Conservation (phyloP, 2,329 filamentous ascomycete genomes). For the Alternaria conjuncta region DNA sequence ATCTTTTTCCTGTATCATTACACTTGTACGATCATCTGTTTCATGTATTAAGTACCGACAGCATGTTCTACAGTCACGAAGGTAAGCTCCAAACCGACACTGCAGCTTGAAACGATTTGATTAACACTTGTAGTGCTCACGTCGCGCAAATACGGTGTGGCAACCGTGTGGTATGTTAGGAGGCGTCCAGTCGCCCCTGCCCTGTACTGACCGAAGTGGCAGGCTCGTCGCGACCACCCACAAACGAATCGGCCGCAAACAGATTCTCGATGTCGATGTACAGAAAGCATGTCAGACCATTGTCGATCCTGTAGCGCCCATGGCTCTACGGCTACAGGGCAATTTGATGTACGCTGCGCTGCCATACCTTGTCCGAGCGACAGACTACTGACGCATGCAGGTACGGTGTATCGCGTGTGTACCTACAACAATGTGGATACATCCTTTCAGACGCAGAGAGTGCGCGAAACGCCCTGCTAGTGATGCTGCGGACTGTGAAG, state of each 20-base stretch:
- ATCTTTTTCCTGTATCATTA: slow-evolving; percentile 3
- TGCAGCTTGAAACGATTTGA: not conserved
- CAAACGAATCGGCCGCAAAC: slow-evolving; percentile 80
- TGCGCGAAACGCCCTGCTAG: slow-evolving; percentile 74
- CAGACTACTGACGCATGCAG: slow-evolving; percentile 28
- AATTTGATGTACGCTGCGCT: slow-evolving; percentile 71
- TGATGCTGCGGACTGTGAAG: slow-evolving; percentile 66
- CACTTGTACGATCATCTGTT: not conserved
- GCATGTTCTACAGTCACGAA: slow-evolving; percentile 96
- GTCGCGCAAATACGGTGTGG: slow-evolving; percentile 86
- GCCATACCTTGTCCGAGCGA: not conserved
- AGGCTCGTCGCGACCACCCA: slow-evolving; percentile 88
- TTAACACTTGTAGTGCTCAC: slow-evolving; percentile 69
- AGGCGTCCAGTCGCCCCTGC: not conserved
- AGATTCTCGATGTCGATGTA: slow-evolving; percentile 87
- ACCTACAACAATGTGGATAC: slow-evolving; percentile 85
- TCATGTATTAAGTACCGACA: slow-evolving; percentile 30
- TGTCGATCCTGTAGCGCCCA: slow-evolving; percentile 79
- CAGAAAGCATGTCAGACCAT: slow-evolving; percentile 89
- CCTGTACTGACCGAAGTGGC: slow-evolving; percentile 28
- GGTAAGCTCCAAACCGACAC: slow-evolving; percentile 61
- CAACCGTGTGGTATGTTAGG: slow-evolving; percentile 82
- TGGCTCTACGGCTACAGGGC: slow-evolving; percentile 88
- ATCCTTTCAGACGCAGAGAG: slow-evolving; percentile 80
- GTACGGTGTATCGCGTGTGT: slow-evolving; percentile 80